phyloP scores from a whole-genome alignment of 1,139 yeast genomes.

The Blastobotrys capitulatus region DNA sequence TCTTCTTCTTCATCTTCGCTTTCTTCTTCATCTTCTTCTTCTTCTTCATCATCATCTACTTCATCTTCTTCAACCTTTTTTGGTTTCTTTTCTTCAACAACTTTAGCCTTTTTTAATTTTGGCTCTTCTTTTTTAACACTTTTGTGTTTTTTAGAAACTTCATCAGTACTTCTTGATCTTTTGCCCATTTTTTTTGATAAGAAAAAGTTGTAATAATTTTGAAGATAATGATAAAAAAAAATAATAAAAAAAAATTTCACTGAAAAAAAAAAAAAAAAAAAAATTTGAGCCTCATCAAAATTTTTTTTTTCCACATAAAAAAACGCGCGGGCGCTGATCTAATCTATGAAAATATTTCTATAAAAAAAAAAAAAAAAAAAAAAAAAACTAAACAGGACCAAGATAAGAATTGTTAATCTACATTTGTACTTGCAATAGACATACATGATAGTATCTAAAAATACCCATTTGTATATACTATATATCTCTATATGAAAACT shows the following conservation, averaged over 20 bases:
- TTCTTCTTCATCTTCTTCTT: slow-evolving; percentile 18
- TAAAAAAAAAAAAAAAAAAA: not conserved
- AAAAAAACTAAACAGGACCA: not conserved
- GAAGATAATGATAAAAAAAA: not conserved
- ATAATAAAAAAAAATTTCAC: slow-evolving; percentile 7
- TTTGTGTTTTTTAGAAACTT: slow-evolving; percentile 9
- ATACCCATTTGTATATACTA: too few species aligned
- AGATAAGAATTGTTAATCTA: too few species aligned
- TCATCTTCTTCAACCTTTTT: slow-evolving; percentile 26
- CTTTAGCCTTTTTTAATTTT: slow-evolving; percentile 11
- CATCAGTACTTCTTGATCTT: slow-evolving; percentile 7
- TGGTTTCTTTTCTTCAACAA: slow-evolving; percentile 17
- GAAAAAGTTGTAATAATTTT: not conserved
- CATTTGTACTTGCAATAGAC: too few species aligned
- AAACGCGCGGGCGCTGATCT: not conserved
- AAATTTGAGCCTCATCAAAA: slow-evolving; percentile 1
- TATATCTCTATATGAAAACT: too few species aligned
- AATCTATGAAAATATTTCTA: not conserved
- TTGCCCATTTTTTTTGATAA: slow-evolving; percentile 2
- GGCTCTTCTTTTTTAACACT: slow-evolving; percentile 1
- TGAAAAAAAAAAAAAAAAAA: slow-evolving; percentile 4
- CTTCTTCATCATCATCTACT: slow-evolving; percentile 21
- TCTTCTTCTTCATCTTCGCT: slow-evolving; percentile 24
- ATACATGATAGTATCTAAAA: too few species aligned
- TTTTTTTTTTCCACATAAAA: not conserved